Evolutionary conservation across 345 rosid species (phyloP).

Genomic region (Populus deltoides): DNA sequence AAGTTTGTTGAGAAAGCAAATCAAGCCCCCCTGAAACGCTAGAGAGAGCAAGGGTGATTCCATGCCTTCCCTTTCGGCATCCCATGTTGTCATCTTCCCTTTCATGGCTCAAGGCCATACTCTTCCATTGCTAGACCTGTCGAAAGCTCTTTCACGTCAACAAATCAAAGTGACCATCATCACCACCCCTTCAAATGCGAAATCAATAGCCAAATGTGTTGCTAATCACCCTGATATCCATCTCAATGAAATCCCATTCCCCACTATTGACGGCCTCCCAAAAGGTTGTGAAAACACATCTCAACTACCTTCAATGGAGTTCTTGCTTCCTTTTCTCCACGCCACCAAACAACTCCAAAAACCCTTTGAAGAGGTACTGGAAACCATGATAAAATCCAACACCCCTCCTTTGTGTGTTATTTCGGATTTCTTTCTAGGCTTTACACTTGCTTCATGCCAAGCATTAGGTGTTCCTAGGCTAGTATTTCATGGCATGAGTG

Average conservation of each 20-base stretch:
- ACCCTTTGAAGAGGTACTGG: conserved; percentile 6
- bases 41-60: too few species aligned
- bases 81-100: conserved; percentile 39
- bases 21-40: too few species aligned
- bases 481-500: conserved; percentile 24
- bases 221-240: background rate
- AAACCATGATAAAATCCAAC: background rate
- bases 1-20: background rate
- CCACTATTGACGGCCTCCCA: conserved; percentile 7
- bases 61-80: conserved; percentile 2
- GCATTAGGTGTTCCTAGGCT: conserved; percentile 15
- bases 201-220: background rate
- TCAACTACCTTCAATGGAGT: conserved; percentile 16
- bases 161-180: conserved; percentile 43
- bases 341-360: conserved; percentile 16
- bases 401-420: conserved; percentile 17
- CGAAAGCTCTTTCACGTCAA: conserved; percentile 43
- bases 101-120: conserved; percentile 63
- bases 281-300: conserved; percentile 20
- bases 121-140: conserved; percentile 50
- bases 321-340: conserved; percentile 8
- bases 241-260: conserved; percentile 24
- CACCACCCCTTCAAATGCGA: conserved; percentile 39
- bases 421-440: conserved; percentile 27
- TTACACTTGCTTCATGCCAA: conserved; percentile 16